Evolutionary conservation across 225 moss, liverwort and hornwort species (phyloP), one percentile per base, ranked within the genome.

Genomic region (Neckera pumila): DNA sequence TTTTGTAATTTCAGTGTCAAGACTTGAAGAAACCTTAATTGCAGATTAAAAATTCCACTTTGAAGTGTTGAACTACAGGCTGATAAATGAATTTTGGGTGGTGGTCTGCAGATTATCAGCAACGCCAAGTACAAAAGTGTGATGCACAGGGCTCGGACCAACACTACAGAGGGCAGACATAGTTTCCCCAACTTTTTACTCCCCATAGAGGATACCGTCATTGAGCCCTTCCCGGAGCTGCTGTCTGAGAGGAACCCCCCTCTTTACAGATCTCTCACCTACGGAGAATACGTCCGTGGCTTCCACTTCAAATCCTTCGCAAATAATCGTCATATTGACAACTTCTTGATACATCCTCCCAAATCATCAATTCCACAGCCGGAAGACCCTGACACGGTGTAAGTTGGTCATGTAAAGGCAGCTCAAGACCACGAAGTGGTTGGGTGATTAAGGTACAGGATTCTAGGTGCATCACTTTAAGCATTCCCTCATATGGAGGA

Each of bases 51-150:
- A 81, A 45, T 18, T 61, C 9, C 11, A 25, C 23, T 72, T 80
- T 13, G 3, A 30, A 30, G 20, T 30, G 20, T 28, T 26, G 79
- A 40, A 80, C 19, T 30, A 20, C 19, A 80, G 42, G 9, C 19
- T 71, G 73, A 60, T 43, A 30, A 16, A n/a, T 74, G 45, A 15
- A 33, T 47, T 53, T 12, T 4, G 31, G 40, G 3, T n/a, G 42
- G 31, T 42, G 80, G 49, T 54, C n/a, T 87, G 86, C 95, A 95
- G 95, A 91, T 94, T 38, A 69, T 95, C 40, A 94, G 92, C 89
- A 97, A 96, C 27, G 90, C 92, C 21, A 94, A 87, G 81, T 95
- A 90, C 81, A 93, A 89, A 85, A 96, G 97, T 85, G 93, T 95
- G 72, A 89, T 95, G 92, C 95, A 97, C 69, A 92, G 94, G 64